These are phyloP conservation scores for Penicillium sclerotiorum DNA, from an alignment of 2,329 filamentous ascomycete genomes.

Conservation along the genomic window DNA sequence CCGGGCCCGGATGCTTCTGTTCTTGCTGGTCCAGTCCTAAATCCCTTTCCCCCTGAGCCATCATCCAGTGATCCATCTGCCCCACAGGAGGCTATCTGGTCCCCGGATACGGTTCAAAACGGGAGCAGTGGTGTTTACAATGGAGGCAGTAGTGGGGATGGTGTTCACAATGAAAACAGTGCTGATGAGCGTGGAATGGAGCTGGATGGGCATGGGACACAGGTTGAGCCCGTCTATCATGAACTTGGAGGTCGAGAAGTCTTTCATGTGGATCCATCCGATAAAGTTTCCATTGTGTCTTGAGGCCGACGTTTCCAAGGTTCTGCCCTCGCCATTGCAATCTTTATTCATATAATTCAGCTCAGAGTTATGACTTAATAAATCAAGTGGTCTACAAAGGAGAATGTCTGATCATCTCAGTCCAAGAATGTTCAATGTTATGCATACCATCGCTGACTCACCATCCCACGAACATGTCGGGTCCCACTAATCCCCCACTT, in stretches of 20 bases:
- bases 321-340: no score
- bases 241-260: constrained; percentile 11
- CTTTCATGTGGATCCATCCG: no score
- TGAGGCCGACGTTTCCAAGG: no score
- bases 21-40: constrained; percentile 15
- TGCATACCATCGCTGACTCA: no score
- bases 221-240: constrained; percentile 18
- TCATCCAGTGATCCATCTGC: constrained; percentile 1
- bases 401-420: no score
- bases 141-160: constrained; percentile 4
- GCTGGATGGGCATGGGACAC: constrained; percentile 12
- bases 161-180: constrained; percentile 7
- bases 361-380: no score
- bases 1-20: constrained; percentile 14
- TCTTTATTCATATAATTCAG: no score
- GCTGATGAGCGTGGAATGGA: constrained; percentile 11
- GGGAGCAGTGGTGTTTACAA: constrained; percentile 3
- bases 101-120: constrained; percentile 10
- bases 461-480: no score
- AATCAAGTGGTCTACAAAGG: no score
- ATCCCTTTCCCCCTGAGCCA: constrained; percentile 7
- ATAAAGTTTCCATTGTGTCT: no score
- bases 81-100: constrained; percentile 12
- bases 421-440: no score
- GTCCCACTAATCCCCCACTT: no score